A percentile compares a stretch with the other conserved stretches of the same genome.
These are phyloP conservation scores for Podospora sp. DNA, from an alignment of 495 filamentous ascomycete genomes.

Conservation along the genomic window DNA sequence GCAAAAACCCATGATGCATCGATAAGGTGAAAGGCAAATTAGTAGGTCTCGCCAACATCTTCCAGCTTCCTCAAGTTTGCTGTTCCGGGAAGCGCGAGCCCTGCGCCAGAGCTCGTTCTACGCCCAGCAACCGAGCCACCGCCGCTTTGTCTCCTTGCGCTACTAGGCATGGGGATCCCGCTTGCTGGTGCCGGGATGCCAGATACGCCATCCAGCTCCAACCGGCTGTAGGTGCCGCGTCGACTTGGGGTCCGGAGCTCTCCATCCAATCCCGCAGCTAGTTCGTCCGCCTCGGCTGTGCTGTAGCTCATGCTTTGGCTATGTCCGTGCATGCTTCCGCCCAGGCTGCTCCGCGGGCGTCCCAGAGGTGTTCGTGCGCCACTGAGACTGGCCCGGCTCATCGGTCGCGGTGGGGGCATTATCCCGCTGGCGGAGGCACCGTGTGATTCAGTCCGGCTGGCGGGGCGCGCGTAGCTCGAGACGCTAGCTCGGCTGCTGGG, in stretches of 20 bases:
- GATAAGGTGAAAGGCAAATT: conserved; percentile 4
- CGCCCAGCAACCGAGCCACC: conserved; percentile 39
- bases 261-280: conserved; percentile 43
- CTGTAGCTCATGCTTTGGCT: conserved; percentile 49
- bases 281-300: conserved; percentile 47
- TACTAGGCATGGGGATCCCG: conserved; percentile 36
- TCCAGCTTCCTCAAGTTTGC: conserved; percentile 37
- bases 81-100: not conserved
- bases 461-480: conserved; percentile 52
- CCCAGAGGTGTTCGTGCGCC: conserved; percentile 67
- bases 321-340: conserved; percentile 54
- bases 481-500: conserved; percentile 65
- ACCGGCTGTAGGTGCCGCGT: conserved; percentile 54
- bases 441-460: conserved; percentile 51
- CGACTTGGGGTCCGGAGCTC: conserved; percentile 50
- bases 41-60: conserved; percentile 55
- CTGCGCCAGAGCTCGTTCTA: conserved; percentile 38
- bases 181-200: conserved; percentile 53
- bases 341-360: conserved; percentile 60
- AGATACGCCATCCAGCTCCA: conserved; percentile 50
- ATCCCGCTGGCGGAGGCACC: conserved; percentile 17
- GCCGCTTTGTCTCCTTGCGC: conserved; percentile 54
- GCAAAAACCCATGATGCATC: not conserved
- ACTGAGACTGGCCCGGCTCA: conserved; percentile 59
- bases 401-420: conserved; percentile 65